phyloP scores from a whole-genome alignment of 352 stramenopile species.

The Phytopythium aichiense region DNA sequence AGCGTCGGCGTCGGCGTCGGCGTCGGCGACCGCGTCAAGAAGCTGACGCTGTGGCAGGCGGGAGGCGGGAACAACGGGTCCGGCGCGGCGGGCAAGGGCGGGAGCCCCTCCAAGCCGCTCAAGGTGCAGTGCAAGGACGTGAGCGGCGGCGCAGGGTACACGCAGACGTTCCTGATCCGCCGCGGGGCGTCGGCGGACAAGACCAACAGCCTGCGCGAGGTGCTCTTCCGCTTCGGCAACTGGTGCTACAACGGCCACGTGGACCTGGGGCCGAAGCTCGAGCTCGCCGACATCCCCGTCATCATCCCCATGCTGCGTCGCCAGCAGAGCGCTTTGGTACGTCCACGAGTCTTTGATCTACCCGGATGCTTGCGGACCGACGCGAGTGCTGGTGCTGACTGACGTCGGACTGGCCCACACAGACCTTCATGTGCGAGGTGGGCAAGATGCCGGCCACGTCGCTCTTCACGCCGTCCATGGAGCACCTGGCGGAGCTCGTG shows the following conservation, averaged over 20 bases:
- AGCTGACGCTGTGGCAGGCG: slow-evolving; percentile 91
- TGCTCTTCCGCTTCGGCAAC: slow-evolving; percentile 93
- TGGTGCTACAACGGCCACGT: slow-evolving; percentile 95
- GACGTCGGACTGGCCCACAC: background rate
- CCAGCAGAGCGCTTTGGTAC: slow-evolving; percentile 89
- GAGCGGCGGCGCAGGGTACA: slow-evolving; percentile 66
- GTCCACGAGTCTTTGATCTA: background rate
- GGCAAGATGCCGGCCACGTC: slow-evolving; percentile 86
- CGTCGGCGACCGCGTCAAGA: slow-evolving; percentile 61
- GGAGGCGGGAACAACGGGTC: slow-evolving; percentile 13
- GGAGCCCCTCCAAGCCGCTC: slow-evolving; percentile 70
- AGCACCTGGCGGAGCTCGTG: slow-evolving; percentile 74
- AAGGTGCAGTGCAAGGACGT: slow-evolving; percentile 84
- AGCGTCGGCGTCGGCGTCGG: slow-evolving; percentile 27
- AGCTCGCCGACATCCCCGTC: slow-evolving; percentile 89
- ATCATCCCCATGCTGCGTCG: slow-evolving; percentile 92
- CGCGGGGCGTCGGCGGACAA: slow-evolving; percentile 42
- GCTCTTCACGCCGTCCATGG: slow-evolving; percentile 86
- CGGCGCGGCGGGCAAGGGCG: slow-evolving; percentile 35
- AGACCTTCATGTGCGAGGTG: slow-evolving; percentile 92
- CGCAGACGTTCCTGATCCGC: slow-evolving; percentile 83
- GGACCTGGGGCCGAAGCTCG: slow-evolving; percentile 86
- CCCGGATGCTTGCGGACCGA: background rate
- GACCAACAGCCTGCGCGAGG: slow-evolving; percentile 71
- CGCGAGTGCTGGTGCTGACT: background rate